These are phyloP conservation scores for Neospermospora avenae DNA, from an alignment of 2,329 filamentous ascomycete genomes.

Conservation along the genomic window DNA sequence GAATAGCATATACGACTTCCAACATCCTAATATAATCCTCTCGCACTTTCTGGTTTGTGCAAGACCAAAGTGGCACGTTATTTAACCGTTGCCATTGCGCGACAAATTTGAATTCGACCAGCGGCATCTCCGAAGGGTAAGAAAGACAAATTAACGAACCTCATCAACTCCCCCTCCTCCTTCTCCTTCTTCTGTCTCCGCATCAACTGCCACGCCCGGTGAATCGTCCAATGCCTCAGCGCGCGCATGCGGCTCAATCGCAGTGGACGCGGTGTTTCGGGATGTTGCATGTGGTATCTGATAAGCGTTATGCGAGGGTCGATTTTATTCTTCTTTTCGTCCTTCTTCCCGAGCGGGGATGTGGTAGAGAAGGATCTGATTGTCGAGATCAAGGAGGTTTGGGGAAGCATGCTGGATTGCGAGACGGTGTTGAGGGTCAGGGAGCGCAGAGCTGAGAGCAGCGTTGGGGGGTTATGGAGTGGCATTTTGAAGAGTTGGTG, in stretches of 20 bases:
- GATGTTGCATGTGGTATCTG: slow-evolving; percentile 68
- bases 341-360: slow-evolving; percentile 6
- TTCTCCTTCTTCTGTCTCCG: slow-evolving; percentile 63
- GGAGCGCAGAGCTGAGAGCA: slow-evolving; percentile 29
- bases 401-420: not conserved
- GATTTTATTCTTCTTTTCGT: slow-evolving; percentile 14
- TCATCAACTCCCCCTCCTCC: slow-evolving; percentile 68
- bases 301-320: slow-evolving; percentile 9
- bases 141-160: slow-evolving; percentile 43
- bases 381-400: not conserved
- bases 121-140: not conserved
- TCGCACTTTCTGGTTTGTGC: no score
- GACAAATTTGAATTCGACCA: no score
- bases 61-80: no score
- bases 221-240: slow-evolving; percentile 97
- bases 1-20: no score
- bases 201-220: slow-evolving; percentile 88
- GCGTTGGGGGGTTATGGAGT: slow-evolving; percentile 13
- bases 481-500: slow-evolving; percentile 11
- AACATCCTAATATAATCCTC: no score
- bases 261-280: slow-evolving; percentile 69
- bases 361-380: slow-evolving; percentile 25
- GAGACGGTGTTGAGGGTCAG: slow-evolving; percentile 9
- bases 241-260: slow-evolving; percentile 83
- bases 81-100: no score